Evolutionary conservation across 2,329 filamentous ascomycete species (phyloP).

Genomic region (Ophiostoma tasmaniense): DNA sequence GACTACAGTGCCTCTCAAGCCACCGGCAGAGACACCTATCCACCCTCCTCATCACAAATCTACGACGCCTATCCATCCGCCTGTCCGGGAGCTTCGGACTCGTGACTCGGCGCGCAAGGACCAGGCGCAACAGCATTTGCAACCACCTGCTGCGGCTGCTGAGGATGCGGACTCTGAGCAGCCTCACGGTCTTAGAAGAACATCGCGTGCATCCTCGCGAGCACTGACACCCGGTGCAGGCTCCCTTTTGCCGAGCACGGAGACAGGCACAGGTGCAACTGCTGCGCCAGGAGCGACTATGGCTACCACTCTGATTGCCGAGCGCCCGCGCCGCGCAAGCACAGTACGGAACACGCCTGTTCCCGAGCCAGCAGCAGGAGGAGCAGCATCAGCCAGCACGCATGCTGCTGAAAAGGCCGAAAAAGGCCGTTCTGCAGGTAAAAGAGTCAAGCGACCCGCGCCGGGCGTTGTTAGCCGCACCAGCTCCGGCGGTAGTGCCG

Average conservation of each 20-base stretch:
- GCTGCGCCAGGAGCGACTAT: conserved; percentile 35
- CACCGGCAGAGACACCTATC: conserved; percentile 27
- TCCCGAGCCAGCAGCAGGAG: conserved; percentile 35
- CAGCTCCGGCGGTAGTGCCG: conserved; percentile 53
- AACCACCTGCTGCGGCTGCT: neutral
- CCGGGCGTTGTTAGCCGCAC: conserved; percentile 62
- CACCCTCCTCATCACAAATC: conserved; percentile 27
- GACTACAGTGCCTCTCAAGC: conserved; percentile 25
- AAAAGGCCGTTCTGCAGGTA: conserved; percentile 22
- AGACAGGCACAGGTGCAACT: conserved; percentile 17
- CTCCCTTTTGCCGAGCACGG: conserved; percentile 4
- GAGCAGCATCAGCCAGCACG: neutral
- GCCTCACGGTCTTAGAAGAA: neutral
- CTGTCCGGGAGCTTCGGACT: conserved; percentile 28
- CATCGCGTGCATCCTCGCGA: conserved; percentile 16
- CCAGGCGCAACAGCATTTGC: conserved; percentile 18
- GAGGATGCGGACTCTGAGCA: neutral
- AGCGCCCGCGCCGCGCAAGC: conserved; percentile 47
- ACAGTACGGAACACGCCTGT: conserved; percentile 50
- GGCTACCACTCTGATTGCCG: conserved; percentile 37
- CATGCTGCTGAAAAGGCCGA: neutral
- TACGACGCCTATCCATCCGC: conserved; percentile 29
- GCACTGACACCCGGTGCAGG: conserved; percentile 12
- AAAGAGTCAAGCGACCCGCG: conserved; percentile 60
- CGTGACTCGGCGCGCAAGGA: conserved; percentile 24